Base-by-base conservation (phyloP, 768 basidiomycete species). In the Lactarius deliciosus region DNA sequence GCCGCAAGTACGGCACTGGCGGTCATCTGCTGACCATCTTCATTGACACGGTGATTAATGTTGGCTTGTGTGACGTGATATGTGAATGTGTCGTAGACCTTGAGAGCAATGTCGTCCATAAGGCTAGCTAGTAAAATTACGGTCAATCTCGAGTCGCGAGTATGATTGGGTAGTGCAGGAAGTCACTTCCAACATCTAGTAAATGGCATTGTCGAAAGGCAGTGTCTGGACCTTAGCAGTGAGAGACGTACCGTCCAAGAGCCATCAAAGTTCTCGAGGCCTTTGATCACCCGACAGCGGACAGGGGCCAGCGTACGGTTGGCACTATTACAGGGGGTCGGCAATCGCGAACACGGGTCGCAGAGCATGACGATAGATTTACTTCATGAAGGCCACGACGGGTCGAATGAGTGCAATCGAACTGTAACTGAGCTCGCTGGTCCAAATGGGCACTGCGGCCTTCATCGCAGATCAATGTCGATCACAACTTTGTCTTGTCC, bases 311-410 rank as follows among this genome's bases (percentile, higher is more conserved):
- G 78, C 1, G 97, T 99, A 66, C 90, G 87, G 75, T 98, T 96
- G 4, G 91, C 89, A 75, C 96, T 98, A 71, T 30, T 57, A 15
- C 36, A 64, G 60, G n/a, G 16, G 73, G 47, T 75, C 69, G 47
- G 9, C 28, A 67, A 13, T 11, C 11, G 16, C n/a, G 38, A 30
- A 53, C 13, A 15, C 6, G 16, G 25, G 28, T 54, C 38, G 3
- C 16, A 18, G 20, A n/a, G 25, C 41, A 64, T 8, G 47, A 57
- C 8, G 11, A 41, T 18, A 43, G 6, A 41, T 66, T 72, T 7
- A 96, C 95, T 97, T 97, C 88, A 98, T 96, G 75, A 99, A 99
- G 1, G 94, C 96, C 18, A 98, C 97, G 69, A 99, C 98, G 4
- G 97, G 96, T 72, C 97, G 77, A 56, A 97, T 90, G 30, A 98